phyloP scores from a whole-genome alignment of 2,329 filamentous ascomycete species.

The Pseudopyrenochaeta lycopersici region DNA sequence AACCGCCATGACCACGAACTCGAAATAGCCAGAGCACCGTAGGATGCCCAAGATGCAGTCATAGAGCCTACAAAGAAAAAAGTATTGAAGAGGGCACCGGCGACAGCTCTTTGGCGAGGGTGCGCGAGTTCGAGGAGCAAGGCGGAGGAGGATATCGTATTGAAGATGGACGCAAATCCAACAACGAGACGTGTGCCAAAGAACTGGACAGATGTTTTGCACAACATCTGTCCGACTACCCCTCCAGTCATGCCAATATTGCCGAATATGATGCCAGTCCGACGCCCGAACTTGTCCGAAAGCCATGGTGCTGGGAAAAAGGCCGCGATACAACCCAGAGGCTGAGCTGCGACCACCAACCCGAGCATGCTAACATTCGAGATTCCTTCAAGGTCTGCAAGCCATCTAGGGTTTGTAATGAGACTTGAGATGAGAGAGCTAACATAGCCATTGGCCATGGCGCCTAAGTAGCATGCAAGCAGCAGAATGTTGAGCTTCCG shows the following conservation, averaged over 20 bases:
- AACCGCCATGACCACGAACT: conserved; percentile 22
- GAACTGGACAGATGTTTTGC: conserved; percentile 9
- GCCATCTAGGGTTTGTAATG: conserved; percentile 20
- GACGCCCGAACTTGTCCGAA: conserved; percentile 23
- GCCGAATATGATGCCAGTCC: conserved; percentile 16
- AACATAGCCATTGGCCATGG: conserved; percentile 24
- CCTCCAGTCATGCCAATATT: conserved; percentile 17
- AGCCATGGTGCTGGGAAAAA: conserved; percentile 29
- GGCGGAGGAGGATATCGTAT: conserved; percentile 17
- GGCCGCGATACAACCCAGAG: conserved; percentile 23
- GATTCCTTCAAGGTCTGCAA: conserved; percentile 11
- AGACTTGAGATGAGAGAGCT: conserved; percentile 27
- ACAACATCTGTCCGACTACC: conserved; percentile 18
- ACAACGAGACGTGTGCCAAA: conserved; percentile 13
- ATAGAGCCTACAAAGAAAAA: conserved; percentile 23
- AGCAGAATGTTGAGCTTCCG: conserved; percentile 23
- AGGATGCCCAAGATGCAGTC: conserved; percentile 15
- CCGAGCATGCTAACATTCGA: conserved; percentile 14
- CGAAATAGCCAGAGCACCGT: conserved; percentile 8
- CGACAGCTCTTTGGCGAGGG: conserved; percentile 20
- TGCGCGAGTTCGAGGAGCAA: conserved; percentile 23
- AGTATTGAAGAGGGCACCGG: conserved; percentile 25
- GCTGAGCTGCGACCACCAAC: conserved; percentile 21
- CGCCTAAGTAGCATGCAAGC: conserved; percentile 26
- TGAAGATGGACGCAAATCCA: conserved; percentile 20